A percentile compares a stretch with the other conserved stretches of the same genome.
phyloP scores from a whole-genome alignment of 2,329 filamentous ascomycete genomes.

The Chaetomiaceae sp. region DNA sequence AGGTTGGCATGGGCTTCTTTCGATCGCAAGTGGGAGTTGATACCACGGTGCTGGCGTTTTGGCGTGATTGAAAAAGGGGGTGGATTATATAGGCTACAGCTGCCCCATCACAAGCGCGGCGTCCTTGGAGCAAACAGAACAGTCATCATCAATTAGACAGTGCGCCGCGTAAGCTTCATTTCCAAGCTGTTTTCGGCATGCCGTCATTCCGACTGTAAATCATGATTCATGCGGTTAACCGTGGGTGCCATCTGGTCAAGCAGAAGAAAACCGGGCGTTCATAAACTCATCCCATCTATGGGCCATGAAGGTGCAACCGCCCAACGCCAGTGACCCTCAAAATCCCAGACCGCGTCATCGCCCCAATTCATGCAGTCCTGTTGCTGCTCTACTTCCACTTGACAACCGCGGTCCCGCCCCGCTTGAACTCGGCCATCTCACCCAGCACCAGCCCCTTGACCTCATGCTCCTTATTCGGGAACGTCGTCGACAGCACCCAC shows the following conservation, averaged over 20 bases:
- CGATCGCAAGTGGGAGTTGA: not conserved
- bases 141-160: too few relatives aligned
- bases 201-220: too few relatives aligned
- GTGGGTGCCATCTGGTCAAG: too few relatives aligned
- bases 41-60: conserved; percentile 9
- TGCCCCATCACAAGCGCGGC: too few relatives aligned
- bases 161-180: too few relatives aligned
- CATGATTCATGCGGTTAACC: too few relatives aligned
- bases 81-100: too few relatives aligned
- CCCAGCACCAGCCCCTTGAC: conserved; percentile 56
- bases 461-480: conserved; percentile 73
- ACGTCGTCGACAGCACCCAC: conserved; percentile 75
- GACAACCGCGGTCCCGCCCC: conserved; percentile 58
- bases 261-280: not conserved
- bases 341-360: not conserved
- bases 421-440: conserved; percentile 59
- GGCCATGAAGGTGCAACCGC: too few relatives aligned
- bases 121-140: too few relatives aligned
- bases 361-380: too few relatives aligned
- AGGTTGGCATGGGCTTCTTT: not conserved
- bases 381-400: conserved; percentile 46
- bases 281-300: not conserved
- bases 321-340: not conserved
- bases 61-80: conserved; percentile 9
- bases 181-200: too few relatives aligned